Evolutionary conservation across 2,329 filamentous ascomycete genomes (phyloP), one percentile per base, ranked within the genome.

Genomic region (Metarhizium brunneum): DNA sequence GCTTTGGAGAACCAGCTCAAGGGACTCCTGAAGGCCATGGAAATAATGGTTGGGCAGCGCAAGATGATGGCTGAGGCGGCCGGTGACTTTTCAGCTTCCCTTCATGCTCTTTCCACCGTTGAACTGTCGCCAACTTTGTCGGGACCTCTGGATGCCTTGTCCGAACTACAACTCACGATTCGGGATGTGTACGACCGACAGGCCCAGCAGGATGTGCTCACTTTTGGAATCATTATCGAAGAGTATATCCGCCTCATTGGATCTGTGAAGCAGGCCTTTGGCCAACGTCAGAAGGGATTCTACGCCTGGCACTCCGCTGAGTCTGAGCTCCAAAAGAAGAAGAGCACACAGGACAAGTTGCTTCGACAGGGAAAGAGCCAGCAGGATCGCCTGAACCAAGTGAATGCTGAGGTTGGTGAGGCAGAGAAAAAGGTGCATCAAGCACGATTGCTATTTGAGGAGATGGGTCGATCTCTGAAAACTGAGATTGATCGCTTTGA

Each of bases 211-310:
- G 94, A 99, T 67, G 87, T 97, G 36, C 79, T 99, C 53, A 99
- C 94, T 0, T 85, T 99, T 61, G 94, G 94, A 42, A 97, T 97
- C 66, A 95, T 95, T 47, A 92, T 99, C 60, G 94, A 99, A 61
- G 94, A 99, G 73, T 99, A 99, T 72, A 95, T 99, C 63, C 90
- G 94, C 5, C 75, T 99, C 47, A 97, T 99, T 63, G 90, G 91
- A 36, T 95, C 89, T 55, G 89, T 97, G 58, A 99, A 99, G 77
- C 89, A 87, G 59, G 90, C 94, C 0, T 99, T 99, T 67, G 75
- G 81, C 40, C 92, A 96, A 71, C 86, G 94, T 56, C 94, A 99
- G 70, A 96, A 96, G 71, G 89, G 92, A 1, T 99, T 94, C 68
- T 90, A 97, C 69, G 85, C 88, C 47, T 99, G 94, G 92, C 92